Evolutionary conservation across 148 eudicot genomes (phyloP).

Genomic region (Agrostemma githago): DNA sequence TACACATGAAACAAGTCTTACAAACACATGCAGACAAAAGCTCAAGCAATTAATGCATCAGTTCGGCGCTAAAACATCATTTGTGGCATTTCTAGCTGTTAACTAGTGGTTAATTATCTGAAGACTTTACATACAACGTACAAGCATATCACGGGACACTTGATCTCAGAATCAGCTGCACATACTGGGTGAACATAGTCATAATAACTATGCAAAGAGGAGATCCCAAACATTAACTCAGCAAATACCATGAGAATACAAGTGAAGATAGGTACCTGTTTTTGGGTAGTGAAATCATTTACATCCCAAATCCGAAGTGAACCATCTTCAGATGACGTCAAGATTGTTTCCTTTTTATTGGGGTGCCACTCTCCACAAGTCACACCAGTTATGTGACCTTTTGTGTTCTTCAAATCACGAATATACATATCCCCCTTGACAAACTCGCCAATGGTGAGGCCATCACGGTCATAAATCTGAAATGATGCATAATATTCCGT

Average conservation of each 20-base stretch:
- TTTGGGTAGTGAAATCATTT: slow-evolving; percentile 90
- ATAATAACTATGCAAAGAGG: background rate
- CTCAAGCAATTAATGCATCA: background rate
- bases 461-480: slow-evolving; percentile 96
- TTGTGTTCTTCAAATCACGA: slow-evolving; percentile 95
- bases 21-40: background rate
- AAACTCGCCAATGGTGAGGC: slow-evolving; percentile 92
- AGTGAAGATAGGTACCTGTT: slow-evolving; percentile 51
- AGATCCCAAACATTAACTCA: background rate
- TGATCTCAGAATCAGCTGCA: background rate
- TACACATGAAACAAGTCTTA: background rate
- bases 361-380: slow-evolving; percentile 99
- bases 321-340: slow-evolving; percentile 98
- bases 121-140: background rate
- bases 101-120: background rate
- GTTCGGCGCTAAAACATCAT: background rate
- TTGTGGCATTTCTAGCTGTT: background rate
- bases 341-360: slow-evolving; percentile 63
- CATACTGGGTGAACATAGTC: background rate
- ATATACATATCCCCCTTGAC: slow-evolving; percentile 97
- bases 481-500: slow-evolving; percentile 8
- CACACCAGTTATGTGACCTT: slow-evolving; percentile 95
- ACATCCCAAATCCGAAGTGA: slow-evolving; percentile 97
- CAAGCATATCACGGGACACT: background rate
- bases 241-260: slow-evolving; percentile 1